These are phyloP conservation scores for Cladorrhinum samala DNA, from an alignment of 495 filamentous ascomycete species.

Conservation along the genomic window DNA sequence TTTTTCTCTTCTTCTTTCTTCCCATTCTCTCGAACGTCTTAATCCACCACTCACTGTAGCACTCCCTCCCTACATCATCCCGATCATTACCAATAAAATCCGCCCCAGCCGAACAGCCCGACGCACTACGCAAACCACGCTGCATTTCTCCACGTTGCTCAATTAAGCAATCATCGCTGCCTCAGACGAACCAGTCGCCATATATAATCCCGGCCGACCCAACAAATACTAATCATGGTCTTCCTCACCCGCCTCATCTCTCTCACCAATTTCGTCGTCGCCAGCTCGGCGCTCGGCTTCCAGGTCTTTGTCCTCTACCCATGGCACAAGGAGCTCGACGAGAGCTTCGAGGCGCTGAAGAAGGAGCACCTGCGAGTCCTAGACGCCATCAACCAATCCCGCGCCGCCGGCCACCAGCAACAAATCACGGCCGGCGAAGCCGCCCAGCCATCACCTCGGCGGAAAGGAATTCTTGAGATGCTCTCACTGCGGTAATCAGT, in stretches of 20 bases:
- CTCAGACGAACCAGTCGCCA: not conserved
- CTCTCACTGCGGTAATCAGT: not conserved
- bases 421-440: slow-evolving; percentile 39
- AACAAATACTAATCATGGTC: slow-evolving; percentile 29
- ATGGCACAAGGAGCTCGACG: slow-evolving; percentile 58
- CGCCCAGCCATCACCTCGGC: not conserved
- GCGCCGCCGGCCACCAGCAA: slow-evolving; percentile 43
- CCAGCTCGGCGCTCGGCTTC: slow-evolving; percentile 54
- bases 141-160: no score
- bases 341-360: slow-evolving; percentile 52
- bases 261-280: slow-evolving; percentile 56
- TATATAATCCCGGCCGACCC: slow-evolving; percentile 11
- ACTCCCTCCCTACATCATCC: no score
- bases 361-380: slow-evolving; percentile 44
- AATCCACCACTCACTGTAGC: not conserved
- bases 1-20: not conserved
- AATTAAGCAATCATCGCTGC: slow-evolving; percentile 5
- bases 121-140: no score
- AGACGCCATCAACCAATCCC: slow-evolving; percentile 13
- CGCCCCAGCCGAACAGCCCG: no score
- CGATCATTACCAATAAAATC: no score
- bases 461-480: not conserved
- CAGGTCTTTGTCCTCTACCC: slow-evolving; percentile 62
- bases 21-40: not conserved
- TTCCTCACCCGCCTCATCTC: slow-evolving; percentile 53